A percentile compares a stretch with the other conserved stretches of the same genome.
Evolutionary conservation across 2,329 filamentous ascomycete species (phyloP).

Genomic region (Verticillium klebahnii): DNA sequence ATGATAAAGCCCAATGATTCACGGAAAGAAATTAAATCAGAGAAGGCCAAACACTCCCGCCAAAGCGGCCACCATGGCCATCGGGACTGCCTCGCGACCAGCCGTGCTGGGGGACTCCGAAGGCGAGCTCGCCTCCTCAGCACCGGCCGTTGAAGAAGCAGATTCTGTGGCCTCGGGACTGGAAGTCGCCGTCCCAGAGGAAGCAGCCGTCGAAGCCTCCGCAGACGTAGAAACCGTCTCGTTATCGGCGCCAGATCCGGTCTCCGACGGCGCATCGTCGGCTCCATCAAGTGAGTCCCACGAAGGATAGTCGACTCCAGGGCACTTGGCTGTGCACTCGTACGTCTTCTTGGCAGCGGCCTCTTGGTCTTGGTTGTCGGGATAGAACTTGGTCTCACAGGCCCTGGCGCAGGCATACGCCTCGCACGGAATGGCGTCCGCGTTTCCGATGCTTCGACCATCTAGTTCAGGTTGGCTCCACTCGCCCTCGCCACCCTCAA

Average conservation of each 20-base stretch:
- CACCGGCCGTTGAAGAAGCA: not conserved
- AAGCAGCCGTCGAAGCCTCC: not conserved
- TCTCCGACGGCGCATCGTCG: not conserved
- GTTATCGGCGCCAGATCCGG: not conserved
- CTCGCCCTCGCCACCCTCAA: slow-evolving; percentile 8
- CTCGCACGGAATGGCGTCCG: slow-evolving; percentile 6
- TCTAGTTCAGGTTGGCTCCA: slow-evolving; percentile 10
- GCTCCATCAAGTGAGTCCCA: not conserved
- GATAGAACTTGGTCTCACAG: slow-evolving; percentile 8
- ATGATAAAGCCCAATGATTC: too few relatives aligned
- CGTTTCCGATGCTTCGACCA: slow-evolving; percentile 2
- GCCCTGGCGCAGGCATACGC: slow-evolving; percentile 9
- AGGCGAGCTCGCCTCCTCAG: not conserved
- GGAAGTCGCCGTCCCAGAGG: not conserved
- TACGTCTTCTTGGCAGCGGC: slow-evolving; percentile 2
- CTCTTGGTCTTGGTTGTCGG: not conserved
- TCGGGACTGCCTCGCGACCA: not conserved
- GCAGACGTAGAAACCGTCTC: not conserved
- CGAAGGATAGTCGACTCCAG: slow-evolving; percentile 1
- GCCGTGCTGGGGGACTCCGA: not conserved
- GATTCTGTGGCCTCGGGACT: not conserved
- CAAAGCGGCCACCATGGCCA: not conserved
- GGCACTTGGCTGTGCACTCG: slow-evolving; percentile 1
- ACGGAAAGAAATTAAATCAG: not conserved
- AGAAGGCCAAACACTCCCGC: not conserved